These are phyloP conservation scores for Galeopsis tetrahit DNA, from an alignment of 257 asterid genomes.

Conservation along the genomic window DNA sequence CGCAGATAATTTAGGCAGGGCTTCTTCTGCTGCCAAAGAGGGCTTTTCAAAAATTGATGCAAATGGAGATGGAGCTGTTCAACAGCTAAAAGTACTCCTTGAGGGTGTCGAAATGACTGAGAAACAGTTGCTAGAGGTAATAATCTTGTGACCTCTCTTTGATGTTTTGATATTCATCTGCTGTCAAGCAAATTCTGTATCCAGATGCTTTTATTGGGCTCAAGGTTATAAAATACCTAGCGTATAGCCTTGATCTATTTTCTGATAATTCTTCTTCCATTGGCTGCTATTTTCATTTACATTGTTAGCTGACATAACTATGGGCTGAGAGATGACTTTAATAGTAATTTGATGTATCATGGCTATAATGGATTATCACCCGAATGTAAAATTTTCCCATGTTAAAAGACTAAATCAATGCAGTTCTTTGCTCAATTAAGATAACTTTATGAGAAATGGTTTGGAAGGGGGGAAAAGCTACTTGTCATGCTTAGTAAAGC, in stretches of 20 bases:
- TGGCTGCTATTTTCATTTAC: slow-evolving; percentile 14
- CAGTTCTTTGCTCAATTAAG: background rate
- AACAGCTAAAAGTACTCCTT: slow-evolving; percentile 79
- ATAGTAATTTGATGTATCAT: slow-evolving; percentile 13
- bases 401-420: background rate
- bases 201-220: slow-evolving; percentile 5
- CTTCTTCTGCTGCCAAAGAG: slow-evolving; percentile 86
- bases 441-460: background rate
- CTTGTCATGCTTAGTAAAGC: background rate
- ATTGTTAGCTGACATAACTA: slow-evolving; percentile 9
- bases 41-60: slow-evolving; percentile 73
- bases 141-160: background rate
- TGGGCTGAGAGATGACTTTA: background rate
- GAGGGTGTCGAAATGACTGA: slow-evolving; percentile 99
- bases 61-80: slow-evolving; percentile 72
- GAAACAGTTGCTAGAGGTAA: slow-evolving; percentile 90
- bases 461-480: slow-evolving; percentile 1
- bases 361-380: slow-evolving; percentile 4
- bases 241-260: background rate
- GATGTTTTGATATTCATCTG: slow-evolving; percentile 16
- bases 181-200: slow-evolving; percentile 7
- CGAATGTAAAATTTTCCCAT: background rate
- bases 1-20: slow-evolving; percentile 69
- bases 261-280: background rate
- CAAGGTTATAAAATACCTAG: background rate